Evolutionary conservation across 306 rosid species (phyloP).

Genomic region (Trichosanthes truncata): DNA sequence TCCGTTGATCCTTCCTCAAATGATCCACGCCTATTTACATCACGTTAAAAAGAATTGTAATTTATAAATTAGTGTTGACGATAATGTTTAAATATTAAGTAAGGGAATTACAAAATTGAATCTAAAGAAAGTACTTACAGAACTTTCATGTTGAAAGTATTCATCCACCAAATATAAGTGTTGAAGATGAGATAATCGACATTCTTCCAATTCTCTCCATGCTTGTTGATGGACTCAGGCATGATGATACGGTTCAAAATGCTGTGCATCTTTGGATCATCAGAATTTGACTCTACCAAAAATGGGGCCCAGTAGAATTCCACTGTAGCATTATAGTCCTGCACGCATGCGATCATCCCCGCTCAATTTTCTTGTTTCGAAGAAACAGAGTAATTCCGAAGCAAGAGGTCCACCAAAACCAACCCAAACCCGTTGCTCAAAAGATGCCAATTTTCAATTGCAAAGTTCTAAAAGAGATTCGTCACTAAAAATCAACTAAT

Average conservation of each 20-base stretch:
- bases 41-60: background rate
- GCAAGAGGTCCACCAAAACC: background rate
- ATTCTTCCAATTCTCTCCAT: constrained; percentile 64
- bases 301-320: constrained; percentile 98
- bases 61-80: background rate
- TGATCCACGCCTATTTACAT: constrained; percentile 58
- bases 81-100: background rate
- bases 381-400: background rate
- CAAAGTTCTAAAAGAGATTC: background rate
- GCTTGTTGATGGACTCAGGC: constrained; percentile 85
- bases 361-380: background rate
- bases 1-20: constrained; percentile 68
- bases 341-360: constrained; percentile 1
- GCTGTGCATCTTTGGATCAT: constrained; percentile 81
- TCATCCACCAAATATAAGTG: constrained; percentile 99
- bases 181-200: constrained; percentile 79
- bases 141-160: constrained; percentile 65
- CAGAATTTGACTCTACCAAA: constrained; percentile 91
- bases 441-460: background rate
- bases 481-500: background rate
- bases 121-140: constrained; percentile 39
- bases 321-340: constrained; percentile 80
- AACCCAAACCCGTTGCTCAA: background rate
- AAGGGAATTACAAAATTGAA: background rate
- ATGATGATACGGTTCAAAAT: constrained; percentile 72